Percentiles rank a stretch among this genome's conserved stretches.
Evolutionary conservation across 805 yeast species (phyloP).

Genomic region (Pichia phayaonensis): DNA sequence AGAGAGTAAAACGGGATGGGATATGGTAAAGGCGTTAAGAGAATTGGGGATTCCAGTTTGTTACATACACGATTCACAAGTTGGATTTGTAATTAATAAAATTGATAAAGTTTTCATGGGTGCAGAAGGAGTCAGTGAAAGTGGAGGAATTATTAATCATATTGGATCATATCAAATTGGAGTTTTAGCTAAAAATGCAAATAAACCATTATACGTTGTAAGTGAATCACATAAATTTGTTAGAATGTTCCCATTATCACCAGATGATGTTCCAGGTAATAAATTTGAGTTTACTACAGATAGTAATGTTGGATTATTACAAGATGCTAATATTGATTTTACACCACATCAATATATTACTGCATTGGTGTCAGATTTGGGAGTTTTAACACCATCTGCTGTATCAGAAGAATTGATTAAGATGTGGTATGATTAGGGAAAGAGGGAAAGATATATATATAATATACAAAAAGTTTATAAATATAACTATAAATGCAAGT

Average conservation of each 20-base stretch:
- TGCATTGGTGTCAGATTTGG: slow-evolving; percentile 91
- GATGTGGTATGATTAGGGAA: slow-evolving; percentile 94
- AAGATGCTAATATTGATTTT: slow-evolving; percentile 68
- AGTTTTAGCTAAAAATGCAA: slow-evolving; percentile 80
- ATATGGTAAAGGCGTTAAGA: slow-evolving; percentile 62
- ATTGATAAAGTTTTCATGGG: slow-evolving; percentile 94
- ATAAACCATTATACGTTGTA: slow-evolving; percentile 89
- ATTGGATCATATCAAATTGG: slow-evolving; percentile 95
- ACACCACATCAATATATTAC: slow-evolving; percentile 95
- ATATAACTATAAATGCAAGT: not conserved
- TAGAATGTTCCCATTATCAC: slow-evolving; percentile 88
- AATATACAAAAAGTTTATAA: not conserved
- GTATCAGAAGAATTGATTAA: slow-evolving; percentile 97
- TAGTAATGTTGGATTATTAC: slow-evolving; percentile 25
- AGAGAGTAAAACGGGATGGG: slow-evolving; percentile 46
- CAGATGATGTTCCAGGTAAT: slow-evolving; percentile 72
- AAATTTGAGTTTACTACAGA: slow-evolving; percentile 36
- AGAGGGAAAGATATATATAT: too few species aligned
- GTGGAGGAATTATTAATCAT: slow-evolving; percentile 95
- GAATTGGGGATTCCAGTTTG: slow-evolving; percentile 77
- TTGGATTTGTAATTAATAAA: slow-evolving; percentile 84
- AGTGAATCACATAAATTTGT: slow-evolving; percentile 96
- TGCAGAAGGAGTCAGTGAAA: slow-evolving; percentile 98
- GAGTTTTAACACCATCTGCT: slow-evolving; percentile 94
- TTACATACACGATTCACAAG: slow-evolving; percentile 85